Evolutionary conservation across 2,329 filamentous ascomycete species (phyloP).

Genomic region (Verticillium longisporum): DNA sequence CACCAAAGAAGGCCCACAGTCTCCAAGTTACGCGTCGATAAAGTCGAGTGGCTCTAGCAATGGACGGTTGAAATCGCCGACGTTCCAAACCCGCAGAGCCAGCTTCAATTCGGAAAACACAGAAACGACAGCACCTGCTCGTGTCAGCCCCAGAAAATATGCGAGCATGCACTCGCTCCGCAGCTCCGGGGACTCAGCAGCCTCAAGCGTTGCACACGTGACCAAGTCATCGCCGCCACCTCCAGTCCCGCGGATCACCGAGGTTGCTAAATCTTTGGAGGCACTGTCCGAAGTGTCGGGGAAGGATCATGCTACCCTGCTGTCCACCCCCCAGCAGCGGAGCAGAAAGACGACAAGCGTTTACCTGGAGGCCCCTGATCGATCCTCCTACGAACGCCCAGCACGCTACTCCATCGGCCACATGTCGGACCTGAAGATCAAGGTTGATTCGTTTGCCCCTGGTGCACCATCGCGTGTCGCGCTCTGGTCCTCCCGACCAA

Average conservation of each 20-base stretch:
- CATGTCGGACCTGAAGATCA: not conserved
- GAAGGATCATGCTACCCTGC: constrained; percentile 14
- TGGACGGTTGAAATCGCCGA: not conserved
- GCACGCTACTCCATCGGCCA: constrained; percentile 2
- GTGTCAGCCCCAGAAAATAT: constrained; percentile 19
- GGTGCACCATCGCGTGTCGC: not conserved
- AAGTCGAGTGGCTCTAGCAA: not conserved
- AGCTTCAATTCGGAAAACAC: constrained; percentile 3
- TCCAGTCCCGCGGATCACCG: constrained; percentile 10
- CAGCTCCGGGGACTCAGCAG: constrained; percentile 12
- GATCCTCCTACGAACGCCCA: not conserved
- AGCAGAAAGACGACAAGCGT: constrained; percentile 13
- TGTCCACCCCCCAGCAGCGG: not conserved
- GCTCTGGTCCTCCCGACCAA: constrained; percentile 9
- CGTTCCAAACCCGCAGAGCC: constrained; percentile 1
- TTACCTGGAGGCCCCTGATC: constrained; percentile 6
- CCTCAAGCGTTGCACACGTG: constrained; percentile 10
- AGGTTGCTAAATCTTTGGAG: constrained; percentile 15
- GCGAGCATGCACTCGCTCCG: constrained; percentile 24
- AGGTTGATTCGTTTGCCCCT: not conserved
- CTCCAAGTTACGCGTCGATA: not conserved
- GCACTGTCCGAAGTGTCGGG: constrained; percentile 25
- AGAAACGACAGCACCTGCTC: constrained; percentile 5
- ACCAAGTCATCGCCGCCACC: constrained; percentile 9
- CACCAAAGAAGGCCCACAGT: constrained; percentile 9